A percentile compares a stretch with the other conserved stretches of the same genome.
Evolutionary conservation across 768 basidiomycete genomes (phyloP).

Genomic region (Solioccasus polychromus): DNA sequence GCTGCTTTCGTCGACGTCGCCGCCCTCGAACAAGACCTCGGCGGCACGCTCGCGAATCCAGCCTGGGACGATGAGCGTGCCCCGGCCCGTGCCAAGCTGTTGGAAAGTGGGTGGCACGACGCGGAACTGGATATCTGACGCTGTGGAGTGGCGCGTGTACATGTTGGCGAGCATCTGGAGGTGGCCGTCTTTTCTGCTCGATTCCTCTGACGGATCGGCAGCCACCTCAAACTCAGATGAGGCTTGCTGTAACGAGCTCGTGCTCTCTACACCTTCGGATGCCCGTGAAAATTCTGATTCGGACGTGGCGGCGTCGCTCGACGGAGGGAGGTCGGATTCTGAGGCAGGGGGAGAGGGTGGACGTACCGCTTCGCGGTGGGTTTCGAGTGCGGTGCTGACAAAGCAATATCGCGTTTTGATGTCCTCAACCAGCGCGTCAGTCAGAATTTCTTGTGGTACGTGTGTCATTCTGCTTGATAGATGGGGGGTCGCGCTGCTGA

Average conservation of each 20-base stretch:
- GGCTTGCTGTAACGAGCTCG: constrained; percentile 45
- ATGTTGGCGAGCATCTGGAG: constrained; percentile 65
- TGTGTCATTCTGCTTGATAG: constrained; percentile 58
- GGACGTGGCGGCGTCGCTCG: constrained; percentile 59
- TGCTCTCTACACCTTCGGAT: constrained; percentile 48
- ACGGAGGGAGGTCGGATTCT: constrained; percentile 40
- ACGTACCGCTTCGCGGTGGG: constrained; percentile 31
- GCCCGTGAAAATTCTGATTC: constrained; percentile 65
- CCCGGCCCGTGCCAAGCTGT: constrained; percentile 68
- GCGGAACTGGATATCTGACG: constrained; percentile 67
- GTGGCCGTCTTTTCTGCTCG: constrained; percentile 21
- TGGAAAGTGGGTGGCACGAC: constrained; percentile 67
- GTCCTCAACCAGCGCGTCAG: constrained; percentile 80
- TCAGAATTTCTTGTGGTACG: constrained; percentile 77
- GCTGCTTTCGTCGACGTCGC: constrained; percentile 84
- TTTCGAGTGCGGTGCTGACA: constrained; percentile 63
- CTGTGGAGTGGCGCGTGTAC: constrained; percentile 75
- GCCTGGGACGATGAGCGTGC: constrained; percentile 83
- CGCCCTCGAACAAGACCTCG: constrained; percentile 87
- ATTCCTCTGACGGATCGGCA: background rate
- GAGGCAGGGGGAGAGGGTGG: constrained; percentile 32
- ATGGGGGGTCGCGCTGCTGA: constrained; percentile 64
- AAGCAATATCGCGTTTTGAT: constrained; percentile 90
- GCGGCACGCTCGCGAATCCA: constrained; percentile 93
- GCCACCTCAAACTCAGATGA: constrained; percentile 51